A percentile compares a stretch with the other conserved stretches of the same genome.
phyloP scores from a whole-genome alignment of 2,329 filamentous ascomycete genomes.

The Aureobasidium sp. region DNA sequence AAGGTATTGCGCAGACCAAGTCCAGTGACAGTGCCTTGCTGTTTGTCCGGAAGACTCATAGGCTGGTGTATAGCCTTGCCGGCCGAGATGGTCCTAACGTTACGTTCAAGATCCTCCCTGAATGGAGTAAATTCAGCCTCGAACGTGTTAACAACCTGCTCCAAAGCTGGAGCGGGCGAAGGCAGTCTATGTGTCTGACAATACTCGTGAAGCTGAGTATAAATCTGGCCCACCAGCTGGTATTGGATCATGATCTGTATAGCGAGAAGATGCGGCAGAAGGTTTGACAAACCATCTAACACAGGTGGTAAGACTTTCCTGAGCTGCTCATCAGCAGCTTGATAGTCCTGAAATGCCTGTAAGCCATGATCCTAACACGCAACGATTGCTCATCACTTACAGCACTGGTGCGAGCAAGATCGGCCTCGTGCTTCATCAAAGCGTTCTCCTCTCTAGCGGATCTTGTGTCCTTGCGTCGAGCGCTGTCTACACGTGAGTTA shows the following conservation, averaged over 20 bases:
- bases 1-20: conserved; percentile 39
- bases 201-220: conserved; percentile 68
- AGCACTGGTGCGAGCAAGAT: conserved; percentile 58
- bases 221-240: conserved; percentile 67
- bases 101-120: conserved; percentile 58
- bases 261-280: conserved; percentile 65
- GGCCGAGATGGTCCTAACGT: conserved; percentile 54
- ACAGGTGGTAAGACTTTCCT: conserved; percentile 64
- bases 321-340: conserved; percentile 66
- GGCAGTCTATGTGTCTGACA: conserved; percentile 62
- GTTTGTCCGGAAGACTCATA: conserved; percentile 42
- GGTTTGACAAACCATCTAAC: conserved; percentile 60
- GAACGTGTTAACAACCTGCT: conserved; percentile 62
- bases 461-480: conserved; percentile 61
- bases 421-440: conserved; percentile 63
- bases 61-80: conserved; percentile 59
- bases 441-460: conserved; percentile 66
- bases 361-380: not conserved
- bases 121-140: conserved; percentile 55
- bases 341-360: conserved; percentile 49
- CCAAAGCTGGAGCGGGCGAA: conserved; percentile 64
- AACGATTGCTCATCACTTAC: conserved; percentile 35
- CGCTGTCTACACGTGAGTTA: conserved; percentile 61
- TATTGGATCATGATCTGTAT: conserved; percentile 72
- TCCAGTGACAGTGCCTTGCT: conserved; percentile 39